These are phyloP conservation scores for Cryptococcus wingfieldii DNA, from an alignment of 1,284 basidiomycete genomes.

Conservation along the genomic window DNA sequence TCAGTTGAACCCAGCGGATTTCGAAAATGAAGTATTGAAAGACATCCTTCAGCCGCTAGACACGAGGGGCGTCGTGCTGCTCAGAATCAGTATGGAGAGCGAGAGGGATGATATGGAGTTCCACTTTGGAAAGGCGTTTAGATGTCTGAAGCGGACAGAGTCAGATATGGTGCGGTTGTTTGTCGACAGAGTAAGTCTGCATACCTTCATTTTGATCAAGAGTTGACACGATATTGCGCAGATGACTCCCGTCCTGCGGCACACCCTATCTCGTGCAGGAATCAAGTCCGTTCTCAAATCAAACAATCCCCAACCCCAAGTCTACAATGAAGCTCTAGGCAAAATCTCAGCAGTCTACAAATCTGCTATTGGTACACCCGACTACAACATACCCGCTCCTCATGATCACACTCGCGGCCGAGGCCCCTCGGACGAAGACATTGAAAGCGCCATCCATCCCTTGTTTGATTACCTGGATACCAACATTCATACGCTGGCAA, in stretches of 20 bases:
- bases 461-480: slow-evolving; percentile 96
- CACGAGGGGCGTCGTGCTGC: slow-evolving; percentile 68
- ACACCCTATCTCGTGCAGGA: slow-evolving; percentile 75
- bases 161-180: slow-evolving; percentile 94
- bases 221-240: slow-evolving; percentile 42
- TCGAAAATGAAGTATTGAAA: slow-evolving; percentile 82
- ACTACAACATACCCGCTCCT: slow-evolving; percentile 68
- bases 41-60: slow-evolving; percentile 91
- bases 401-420: slow-evolving; percentile 53
- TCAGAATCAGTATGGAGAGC: slow-evolving; percentile 95
- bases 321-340: slow-evolving; percentile 64
- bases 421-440: slow-evolving; percentile 85
- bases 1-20: slow-evolving; percentile 82
- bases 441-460: slow-evolving; percentile 87
- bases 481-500: slow-evolving; percentile 87
- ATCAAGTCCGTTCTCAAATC: slow-evolving; percentile 72
- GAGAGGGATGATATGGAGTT: slow-evolving; percentile 98
- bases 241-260: slow-evolving; percentile 92
- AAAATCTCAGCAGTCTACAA: slow-evolving; percentile 77
- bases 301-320: slow-evolving; percentile 54
- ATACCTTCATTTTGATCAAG: neutral
- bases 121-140: slow-evolving; percentile 94
- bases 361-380: slow-evolving; percentile 52
- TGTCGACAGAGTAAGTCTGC: slow-evolving; percentile 77
- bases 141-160: slow-evolving; percentile 89